These are phyloP conservation scores for Pythium monospermum DNA, from an alignment of 352 stramenopile genomes.

Conservation along the genomic window DNA sequence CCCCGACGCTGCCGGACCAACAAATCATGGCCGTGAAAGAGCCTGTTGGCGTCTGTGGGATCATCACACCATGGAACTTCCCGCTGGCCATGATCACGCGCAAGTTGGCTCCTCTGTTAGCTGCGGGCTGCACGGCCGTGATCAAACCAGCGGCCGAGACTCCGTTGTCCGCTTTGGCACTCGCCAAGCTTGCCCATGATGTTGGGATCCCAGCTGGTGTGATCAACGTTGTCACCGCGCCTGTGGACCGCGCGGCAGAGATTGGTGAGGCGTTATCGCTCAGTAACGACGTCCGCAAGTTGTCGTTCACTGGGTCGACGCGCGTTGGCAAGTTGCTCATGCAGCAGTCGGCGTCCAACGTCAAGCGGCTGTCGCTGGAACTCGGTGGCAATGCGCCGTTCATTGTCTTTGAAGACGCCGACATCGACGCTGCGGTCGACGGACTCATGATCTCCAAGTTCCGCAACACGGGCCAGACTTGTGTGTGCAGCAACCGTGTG, in stretches of 20 bases:
- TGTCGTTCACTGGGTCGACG: slow-evolving; percentile 89
- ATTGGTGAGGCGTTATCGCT: slow-evolving; percentile 76
- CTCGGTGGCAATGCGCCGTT: slow-evolving; percentile 92
- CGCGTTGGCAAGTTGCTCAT: slow-evolving; percentile 78
- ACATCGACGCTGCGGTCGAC: slow-evolving; percentile 78
- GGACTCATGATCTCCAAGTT: slow-evolving; percentile 86
- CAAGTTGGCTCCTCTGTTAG: slow-evolving; percentile 92
- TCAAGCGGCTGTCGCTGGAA: slow-evolving; percentile 86
- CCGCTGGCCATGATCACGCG: slow-evolving; percentile 97
- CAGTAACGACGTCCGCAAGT: slow-evolving; percentile 77
- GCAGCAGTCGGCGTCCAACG: slow-evolving; percentile 65
- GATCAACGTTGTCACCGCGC: slow-evolving; percentile 83
- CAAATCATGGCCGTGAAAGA: slow-evolving; percentile 84
- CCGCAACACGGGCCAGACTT: slow-evolving; percentile 87
- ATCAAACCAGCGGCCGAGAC: slow-evolving; percentile 97
- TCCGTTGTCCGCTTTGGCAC: slow-evolving; percentile 92
- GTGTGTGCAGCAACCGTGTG: slow-evolving; percentile 90
- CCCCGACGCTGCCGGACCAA: slow-evolving; percentile 37
- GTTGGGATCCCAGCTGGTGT: slow-evolving; percentile 84
- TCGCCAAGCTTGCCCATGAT: slow-evolving; percentile 87
- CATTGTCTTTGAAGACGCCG: slow-evolving; percentile 89
- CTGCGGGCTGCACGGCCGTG: slow-evolving; percentile 93
- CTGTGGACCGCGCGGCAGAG: slow-evolving; percentile 55
- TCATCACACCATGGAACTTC: slow-evolving; percentile 99
- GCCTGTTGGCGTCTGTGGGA: slow-evolving; percentile 92